Conservation (phyloP, 78 protist species). For the slime mould (Dictyostelium discoideum) region DNA sequence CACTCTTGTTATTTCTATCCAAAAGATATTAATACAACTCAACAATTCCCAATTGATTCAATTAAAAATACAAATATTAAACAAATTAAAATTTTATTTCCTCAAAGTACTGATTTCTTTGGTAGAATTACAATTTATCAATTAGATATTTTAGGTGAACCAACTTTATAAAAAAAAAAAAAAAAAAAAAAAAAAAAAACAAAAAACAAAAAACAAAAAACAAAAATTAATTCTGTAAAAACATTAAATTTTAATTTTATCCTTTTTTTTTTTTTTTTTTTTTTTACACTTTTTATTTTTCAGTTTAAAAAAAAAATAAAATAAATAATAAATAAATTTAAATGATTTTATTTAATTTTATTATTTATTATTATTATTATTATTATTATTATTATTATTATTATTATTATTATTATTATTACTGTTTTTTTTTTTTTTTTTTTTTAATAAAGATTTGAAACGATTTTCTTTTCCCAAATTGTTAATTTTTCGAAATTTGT, state of each 20-base stretch:
- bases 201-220: background rate
- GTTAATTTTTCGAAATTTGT: conserved; percentile 8
- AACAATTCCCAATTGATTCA: conserved; percentile 41
- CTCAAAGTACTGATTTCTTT: conserved; percentile 82
- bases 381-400: background rate
- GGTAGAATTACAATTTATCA: conserved; percentile 81
- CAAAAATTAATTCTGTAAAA: background rate
- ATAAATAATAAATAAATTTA: too few species aligned
- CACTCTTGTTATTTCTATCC: conserved; percentile 38
- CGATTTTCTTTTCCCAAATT: conserved; percentile 25
- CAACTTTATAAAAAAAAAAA: background rate
- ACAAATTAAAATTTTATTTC: conserved; percentile 72
- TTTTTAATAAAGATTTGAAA: conserved; percentile 21
- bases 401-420: background rate
- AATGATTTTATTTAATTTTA: too few species aligned
- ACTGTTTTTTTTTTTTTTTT: too few species aligned
- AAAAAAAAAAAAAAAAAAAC: background rate
- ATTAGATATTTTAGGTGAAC: conserved; percentile 63
- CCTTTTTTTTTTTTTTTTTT: too few species aligned
- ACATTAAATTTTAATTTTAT: too few species aligned
- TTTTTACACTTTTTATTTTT: too few species aligned
- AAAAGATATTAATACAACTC: conserved; percentile 53
- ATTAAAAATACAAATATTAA: background rate
- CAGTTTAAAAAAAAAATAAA: too few species aligned
- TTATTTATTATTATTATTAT: too few species aligned